Evolutionary conservation across 331 rosid species (phyloP), one percentile per base, ranked within the genome.

Genomic region (Quercus tomentella): DNA sequence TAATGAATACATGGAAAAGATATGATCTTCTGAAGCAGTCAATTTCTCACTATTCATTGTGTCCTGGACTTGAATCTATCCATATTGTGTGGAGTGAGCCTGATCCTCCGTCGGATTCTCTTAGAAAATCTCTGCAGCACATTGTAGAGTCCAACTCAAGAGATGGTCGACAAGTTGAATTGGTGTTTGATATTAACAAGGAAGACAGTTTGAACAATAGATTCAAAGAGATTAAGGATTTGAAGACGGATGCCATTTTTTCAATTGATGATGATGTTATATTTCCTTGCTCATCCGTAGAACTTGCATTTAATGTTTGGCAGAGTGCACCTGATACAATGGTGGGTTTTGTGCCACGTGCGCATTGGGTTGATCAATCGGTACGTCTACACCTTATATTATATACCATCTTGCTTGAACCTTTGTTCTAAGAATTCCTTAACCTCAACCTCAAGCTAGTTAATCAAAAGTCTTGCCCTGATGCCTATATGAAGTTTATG

Each of bases 311-410:
- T 22, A 88, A 82, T 81, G 98, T 91, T 82, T 96, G 99, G 99
- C 89, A 84, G 84, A 93, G 97, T 87, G 98, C 99, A 28, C 87
- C 97, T 7, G 91, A 96, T 82, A 80, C 98, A 7, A 93, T 96
- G 99, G 99, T 96, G 75, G 99, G 99, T 56, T 96, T 93, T 78
- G 99, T 96, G 33, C 99, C 99, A 37, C 99, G 99, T 14, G 87
- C 79, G 87, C 97, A 96, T 85, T 93, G 94, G 98, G 70, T 78
- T 73, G 89, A 89, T 83, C 82, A 75, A 51, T 74, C 54, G 92
- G 99, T 96, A 91, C 55, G 88, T 22, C 72, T 83, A 61, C 30
- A 5, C 16, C 66, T 23, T 12, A 26, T 28, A 12, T 67, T 9
- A 70, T 45, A 0, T 15, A 23, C 45, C 54, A 16, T 12, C 45